phyloP scores from a whole-genome alignment of 164 flowering plant species.

The Umbilicus rupestris region DNA sequence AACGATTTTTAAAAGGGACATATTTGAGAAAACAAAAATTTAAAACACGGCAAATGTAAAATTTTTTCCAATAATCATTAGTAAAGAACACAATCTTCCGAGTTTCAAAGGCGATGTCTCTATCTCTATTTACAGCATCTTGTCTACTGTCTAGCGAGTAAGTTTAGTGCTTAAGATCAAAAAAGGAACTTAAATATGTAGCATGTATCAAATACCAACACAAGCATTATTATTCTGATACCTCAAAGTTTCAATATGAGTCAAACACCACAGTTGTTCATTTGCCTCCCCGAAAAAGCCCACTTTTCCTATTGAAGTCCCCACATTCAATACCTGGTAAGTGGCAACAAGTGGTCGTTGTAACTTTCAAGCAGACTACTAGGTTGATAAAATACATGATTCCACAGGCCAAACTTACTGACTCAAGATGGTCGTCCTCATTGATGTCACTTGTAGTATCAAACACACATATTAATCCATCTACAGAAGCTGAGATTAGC shows the following conservation, averaged over 20 bases:
- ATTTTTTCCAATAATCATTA: neutral
- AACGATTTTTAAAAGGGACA: too few species aligned
- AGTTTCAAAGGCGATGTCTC: neutral
- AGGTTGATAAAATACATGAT: neutral
- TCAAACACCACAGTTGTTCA: conserved; percentile 78
- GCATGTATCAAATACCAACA: neutral
- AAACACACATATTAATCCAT: conserved; percentile 81
- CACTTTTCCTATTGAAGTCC: conserved; percentile 76
- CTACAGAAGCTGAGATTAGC: conserved; percentile 89
- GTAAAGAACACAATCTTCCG: neutral
- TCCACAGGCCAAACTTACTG: conserved; percentile 32
- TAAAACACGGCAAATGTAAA: too few species aligned
- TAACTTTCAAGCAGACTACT: neutral
- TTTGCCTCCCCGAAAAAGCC: conserved; percentile 70
- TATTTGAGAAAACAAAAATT: too few species aligned
- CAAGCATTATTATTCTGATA: conserved; percentile 13
- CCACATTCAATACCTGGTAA: conserved; percentile 91
- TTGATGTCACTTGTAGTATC: conserved; percentile 65
- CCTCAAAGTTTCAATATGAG: conserved; percentile 90
- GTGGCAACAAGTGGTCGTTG: conserved; percentile 21
- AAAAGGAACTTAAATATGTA: neutral
- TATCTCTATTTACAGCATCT: neutral
- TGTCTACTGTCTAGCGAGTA: neutral
- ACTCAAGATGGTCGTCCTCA: conserved; percentile 80
- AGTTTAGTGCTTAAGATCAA: neutral